These are phyloP conservation scores for Schizonepeta tenuifolia DNA, from an alignment of 257 asterid species.

Conservation along the genomic window DNA sequence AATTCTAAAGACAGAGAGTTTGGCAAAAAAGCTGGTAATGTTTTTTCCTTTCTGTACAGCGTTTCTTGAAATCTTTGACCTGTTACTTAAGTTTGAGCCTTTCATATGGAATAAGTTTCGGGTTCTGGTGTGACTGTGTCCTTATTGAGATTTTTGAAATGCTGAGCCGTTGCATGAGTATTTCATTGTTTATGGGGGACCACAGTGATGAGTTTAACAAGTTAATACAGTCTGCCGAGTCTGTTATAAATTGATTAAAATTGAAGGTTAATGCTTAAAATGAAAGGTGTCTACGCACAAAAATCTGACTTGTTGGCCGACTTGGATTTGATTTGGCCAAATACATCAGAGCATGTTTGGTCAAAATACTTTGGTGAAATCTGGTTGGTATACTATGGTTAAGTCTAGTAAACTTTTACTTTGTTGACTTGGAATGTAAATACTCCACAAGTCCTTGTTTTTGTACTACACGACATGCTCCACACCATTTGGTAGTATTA, in stretches of 20 bases:
- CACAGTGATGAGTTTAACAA: not conserved
- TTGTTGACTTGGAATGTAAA: no score
- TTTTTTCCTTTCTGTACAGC: conserved; percentile 15
- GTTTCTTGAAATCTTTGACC: conserved; percentile 16
- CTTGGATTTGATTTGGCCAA: conserved; percentile 14
- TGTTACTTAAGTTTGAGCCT: conserved; percentile 1
- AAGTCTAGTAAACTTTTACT: no score
- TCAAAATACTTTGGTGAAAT: no score
- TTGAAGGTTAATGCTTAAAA: not conserved
- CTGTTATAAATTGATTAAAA: not conserved
- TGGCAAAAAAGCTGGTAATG: conserved; percentile 72
- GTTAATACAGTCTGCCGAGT: not conserved
- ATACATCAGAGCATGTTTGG: not conserved
- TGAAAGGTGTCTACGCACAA: not conserved
- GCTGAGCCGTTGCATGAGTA: not conserved
- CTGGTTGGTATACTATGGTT: no score
- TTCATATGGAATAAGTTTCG: conserved; percentile 21
- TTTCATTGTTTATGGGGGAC: not conserved
- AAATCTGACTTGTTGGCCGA: not conserved
- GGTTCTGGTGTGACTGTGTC: conserved; percentile 1
- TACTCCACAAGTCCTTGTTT: not conserved
- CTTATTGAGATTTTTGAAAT: not conserved
- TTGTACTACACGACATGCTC: not conserved
- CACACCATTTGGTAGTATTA: not conserved
- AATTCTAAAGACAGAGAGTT: conserved; percentile 43